Conservation (phyloP, 192 early-diverging fungal species). For the Rhizophagus sp. region DNA sequence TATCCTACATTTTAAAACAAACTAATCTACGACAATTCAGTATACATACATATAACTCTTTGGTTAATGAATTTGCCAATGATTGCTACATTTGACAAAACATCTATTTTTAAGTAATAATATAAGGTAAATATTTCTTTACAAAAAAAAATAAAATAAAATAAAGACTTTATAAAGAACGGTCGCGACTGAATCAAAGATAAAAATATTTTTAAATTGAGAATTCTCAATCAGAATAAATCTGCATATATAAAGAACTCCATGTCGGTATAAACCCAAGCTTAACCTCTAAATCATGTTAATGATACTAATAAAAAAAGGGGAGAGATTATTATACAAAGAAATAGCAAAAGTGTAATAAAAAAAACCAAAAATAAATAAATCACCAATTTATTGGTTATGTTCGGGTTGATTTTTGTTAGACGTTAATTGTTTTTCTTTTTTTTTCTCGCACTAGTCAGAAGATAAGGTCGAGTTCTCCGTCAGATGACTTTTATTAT, state of each 20-base stretch:
- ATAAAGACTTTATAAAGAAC: neutral
- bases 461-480: conserved; percentile 19
- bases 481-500: conserved; percentile 9
- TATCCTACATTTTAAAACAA: neutral
- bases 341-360: neutral
- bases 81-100: neutral
- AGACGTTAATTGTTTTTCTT: neutral
- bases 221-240: neutral
- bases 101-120: neutral
- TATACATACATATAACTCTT: neutral
- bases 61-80: neutral
- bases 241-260: neutral
- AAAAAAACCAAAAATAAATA: neutral
- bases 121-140: neutral
- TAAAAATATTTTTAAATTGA: neutral
- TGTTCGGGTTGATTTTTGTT: neutral
- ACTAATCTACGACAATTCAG: neutral
- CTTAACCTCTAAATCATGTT: neutral
- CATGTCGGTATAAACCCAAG: neutral
- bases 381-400: neutral
- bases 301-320: neutral
- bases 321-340: neutral
- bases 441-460: conserved; percentile 18
- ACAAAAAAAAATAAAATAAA: neutral
- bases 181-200: neutral